Base-by-base conservation (phyloP, 371 early-diverging fungal genomes). In the Haplosporangium sp. region DNA sequence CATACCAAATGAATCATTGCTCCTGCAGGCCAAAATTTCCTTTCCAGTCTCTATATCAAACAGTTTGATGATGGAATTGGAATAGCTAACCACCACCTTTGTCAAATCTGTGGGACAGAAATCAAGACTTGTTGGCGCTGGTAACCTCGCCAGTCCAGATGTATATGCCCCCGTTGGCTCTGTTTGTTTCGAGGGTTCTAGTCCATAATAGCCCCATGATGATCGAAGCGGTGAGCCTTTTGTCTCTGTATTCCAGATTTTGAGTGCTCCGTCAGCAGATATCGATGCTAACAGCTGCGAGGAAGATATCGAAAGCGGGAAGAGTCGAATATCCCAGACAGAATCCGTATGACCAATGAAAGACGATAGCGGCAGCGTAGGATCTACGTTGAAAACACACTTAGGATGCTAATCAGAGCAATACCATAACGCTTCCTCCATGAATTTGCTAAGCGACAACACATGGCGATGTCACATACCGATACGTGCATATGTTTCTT, bases 271-370 rank as follows among this genome's bases (percentile, higher is more conserved):
- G 82, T 95, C 95, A 14, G 93, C 90, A 29, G 94, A 90, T 6
- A 91, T 92, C 0, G 95, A 93, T 1, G 91, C 93, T 3, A 96
- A 77, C 13, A 91, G 57, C 51, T 70, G 62, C 38, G 81, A 70
- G 11, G 76, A 65, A 57, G 62, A 75, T 37, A 20, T 68, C 54
- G 21, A 83, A 52, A 74, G n/a, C 6, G 92, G 90, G 67, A 91
- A 92, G 4, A 92, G 74, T 60, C 89, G 87, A 58, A 95, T 77
- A 69, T 94, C 93, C 96, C 96, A 96, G 16, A 96, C 87, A 5
- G 91, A 87, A 75, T 95, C 95, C 5, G 93, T 91, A 73, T 94
- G 95, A 1, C 93, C 95, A 37, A 92, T 86, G 61, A 89, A 91
- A 0, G 90, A 89, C 14, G 90, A 85, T 23, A 85, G 69, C 42